These are phyloP conservation scores for Toxoplasma gondii DNA, from an alignment of 169 alveolate species.

Conservation along the genomic window DNA sequence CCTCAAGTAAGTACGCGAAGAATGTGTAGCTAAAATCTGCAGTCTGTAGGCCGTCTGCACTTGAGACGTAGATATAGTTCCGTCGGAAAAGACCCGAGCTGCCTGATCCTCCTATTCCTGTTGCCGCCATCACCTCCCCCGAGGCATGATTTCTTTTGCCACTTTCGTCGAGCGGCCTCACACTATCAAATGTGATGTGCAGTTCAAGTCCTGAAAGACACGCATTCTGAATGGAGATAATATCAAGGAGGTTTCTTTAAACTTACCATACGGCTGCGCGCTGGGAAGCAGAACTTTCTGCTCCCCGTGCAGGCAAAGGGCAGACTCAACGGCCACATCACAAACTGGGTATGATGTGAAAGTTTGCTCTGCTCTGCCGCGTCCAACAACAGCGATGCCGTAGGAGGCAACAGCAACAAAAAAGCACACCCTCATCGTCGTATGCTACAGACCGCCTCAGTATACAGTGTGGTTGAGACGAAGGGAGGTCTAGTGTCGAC, in stretches of 20 bases:
- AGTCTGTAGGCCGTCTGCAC: conserved; percentile 74
- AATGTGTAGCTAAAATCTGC: conserved; percentile 82
- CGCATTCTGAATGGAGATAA: background rate
- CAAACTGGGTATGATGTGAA: conserved; percentile 53
- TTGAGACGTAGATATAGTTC: conserved; percentile 80
- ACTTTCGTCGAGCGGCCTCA: conserved; percentile 83
- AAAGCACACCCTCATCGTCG: background rate
- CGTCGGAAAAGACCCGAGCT: conserved; percentile 83
- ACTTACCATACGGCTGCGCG: conserved; percentile 65
- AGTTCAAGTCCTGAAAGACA: conserved; percentile 77
- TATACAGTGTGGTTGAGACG: background rate
- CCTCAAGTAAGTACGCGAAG: conserved; percentile 80
- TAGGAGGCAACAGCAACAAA: background rate
- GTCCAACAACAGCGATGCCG: background rate
- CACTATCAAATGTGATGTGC: conserved; percentile 81
- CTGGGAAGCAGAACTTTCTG: conserved; percentile 63
- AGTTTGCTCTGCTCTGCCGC: conserved; percentile 58
- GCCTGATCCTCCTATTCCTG: conserved; percentile 90
- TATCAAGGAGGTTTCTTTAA: background rate
- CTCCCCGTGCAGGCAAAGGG: conserved; percentile 59
- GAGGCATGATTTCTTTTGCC: conserved; percentile 85
- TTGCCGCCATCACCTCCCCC: conserved; percentile 82
- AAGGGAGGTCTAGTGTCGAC: conserved; percentile 32
- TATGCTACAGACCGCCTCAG: background rate
- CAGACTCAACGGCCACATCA: conserved; percentile 67